phyloP scores from a whole-genome alignment of 179 eudicot species.

The Actinidia polygama region DNA sequence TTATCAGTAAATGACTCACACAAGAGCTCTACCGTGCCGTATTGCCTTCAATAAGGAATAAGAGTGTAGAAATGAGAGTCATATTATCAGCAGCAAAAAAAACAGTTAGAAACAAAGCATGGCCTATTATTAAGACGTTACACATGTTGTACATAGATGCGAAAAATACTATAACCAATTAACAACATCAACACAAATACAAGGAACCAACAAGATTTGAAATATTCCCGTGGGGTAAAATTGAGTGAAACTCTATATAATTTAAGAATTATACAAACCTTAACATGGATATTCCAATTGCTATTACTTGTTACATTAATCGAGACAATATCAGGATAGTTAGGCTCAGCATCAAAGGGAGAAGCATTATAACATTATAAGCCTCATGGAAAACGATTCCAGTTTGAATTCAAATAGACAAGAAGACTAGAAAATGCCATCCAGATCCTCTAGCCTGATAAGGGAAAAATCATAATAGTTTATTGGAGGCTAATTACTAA shows the following conservation, averaged over 20 bases:
- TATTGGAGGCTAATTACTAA: constrained; percentile 43
- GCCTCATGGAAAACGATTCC: constrained; percentile 89
- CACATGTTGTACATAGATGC: background rate
- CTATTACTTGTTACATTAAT: constrained; percentile 44
- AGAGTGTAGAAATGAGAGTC: constrained; percentile 15
- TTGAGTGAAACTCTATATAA: background rate
- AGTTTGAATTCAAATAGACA: constrained; percentile 32
- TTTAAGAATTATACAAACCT: constrained; percentile 37
- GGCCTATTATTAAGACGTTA: background rate
- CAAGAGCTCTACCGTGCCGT: constrained; percentile 72
- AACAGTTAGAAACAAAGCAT: background rate
- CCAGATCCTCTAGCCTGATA: background rate
- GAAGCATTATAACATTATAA: constrained; percentile 29
- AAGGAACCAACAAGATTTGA: constrained; percentile 3
- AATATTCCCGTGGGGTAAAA: background rate
- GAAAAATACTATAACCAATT: background rate
- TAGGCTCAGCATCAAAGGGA: constrained; percentile 61
- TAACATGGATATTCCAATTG: constrained; percentile 54
- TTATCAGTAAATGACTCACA: constrained; percentile 51
- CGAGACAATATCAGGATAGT: constrained; percentile 62
- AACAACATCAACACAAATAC: constrained; percentile 6
- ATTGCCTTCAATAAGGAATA: constrained; percentile 47
- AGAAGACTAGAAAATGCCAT: constrained; percentile 2
- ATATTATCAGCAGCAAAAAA: background rate
- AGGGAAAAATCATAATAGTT: constrained; percentile 7